Evolutionary conservation across 495 filamentous ascomycete species (phyloP).

Genomic region (Cercophora scortea): DNA sequence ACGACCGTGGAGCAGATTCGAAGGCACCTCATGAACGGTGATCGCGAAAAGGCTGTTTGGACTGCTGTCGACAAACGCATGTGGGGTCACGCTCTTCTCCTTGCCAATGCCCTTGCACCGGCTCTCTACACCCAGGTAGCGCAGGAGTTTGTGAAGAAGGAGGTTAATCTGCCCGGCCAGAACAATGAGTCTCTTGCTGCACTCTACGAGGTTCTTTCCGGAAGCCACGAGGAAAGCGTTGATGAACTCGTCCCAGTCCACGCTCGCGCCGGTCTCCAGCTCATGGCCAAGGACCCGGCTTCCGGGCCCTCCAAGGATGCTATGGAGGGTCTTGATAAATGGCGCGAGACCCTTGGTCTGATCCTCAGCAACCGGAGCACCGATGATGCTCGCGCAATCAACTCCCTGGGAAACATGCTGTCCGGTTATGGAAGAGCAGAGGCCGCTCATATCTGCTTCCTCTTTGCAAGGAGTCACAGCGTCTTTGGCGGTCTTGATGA

Average conservation of each 20-base stretch:
- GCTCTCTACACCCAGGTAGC: constrained; percentile 81
- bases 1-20: constrained; percentile 62
- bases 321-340: constrained; percentile 79
- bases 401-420: constrained; percentile 77
- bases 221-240: constrained; percentile 87
- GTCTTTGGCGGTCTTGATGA: constrained; percentile 83
- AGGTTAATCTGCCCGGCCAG: constrained; percentile 69
- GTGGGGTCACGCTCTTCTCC: constrained; percentile 93
- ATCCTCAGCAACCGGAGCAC: constrained; percentile 79
- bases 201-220: constrained; percentile 86
- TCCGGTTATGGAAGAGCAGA: constrained; percentile 79
- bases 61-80: constrained; percentile 84
- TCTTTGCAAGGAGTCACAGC: constrained; percentile 49
- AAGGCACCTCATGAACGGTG: constrained; percentile 63
- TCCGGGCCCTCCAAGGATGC: constrained; percentile 61
- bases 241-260: constrained; percentile 95
- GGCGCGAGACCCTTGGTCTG: constrained; percentile 82
- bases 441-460: constrained; percentile 81
- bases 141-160: constrained; percentile 87
- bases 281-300: constrained; percentile 63
- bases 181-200: constrained; percentile 81
- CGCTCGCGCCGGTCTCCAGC: constrained; percentile 83
- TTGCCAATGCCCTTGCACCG: constrained; percentile 67
- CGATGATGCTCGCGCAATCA: constrained; percentile 67
- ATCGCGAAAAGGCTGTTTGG: constrained; percentile 91